Evolutionary conservation across 805 yeast species (phyloP).

Genomic region (Wickerhamomyces subpelliculosus): DNA sequence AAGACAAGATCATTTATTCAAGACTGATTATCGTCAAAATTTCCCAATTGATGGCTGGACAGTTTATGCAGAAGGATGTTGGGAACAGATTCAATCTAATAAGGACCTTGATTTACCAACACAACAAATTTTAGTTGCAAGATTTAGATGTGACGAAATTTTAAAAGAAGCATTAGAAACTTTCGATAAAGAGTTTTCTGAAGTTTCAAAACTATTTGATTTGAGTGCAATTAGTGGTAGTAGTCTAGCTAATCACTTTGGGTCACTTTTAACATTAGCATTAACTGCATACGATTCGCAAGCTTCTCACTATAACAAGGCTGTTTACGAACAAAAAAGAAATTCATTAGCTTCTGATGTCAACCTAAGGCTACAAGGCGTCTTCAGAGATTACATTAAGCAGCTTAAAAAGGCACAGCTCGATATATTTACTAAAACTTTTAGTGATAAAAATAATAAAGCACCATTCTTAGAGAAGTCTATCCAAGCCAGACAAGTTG

Average conservation of each 20-base stretch:
- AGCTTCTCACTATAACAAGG: conserved; percentile 68
- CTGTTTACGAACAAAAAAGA: conserved; percentile 64
- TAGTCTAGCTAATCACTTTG: conserved; percentile 36
- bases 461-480: conserved; percentile 27
- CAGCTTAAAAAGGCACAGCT: conserved; percentile 30
- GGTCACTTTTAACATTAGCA: conserved; percentile 36
- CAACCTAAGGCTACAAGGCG: conserved; percentile 35
- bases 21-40: conserved; percentile 67
- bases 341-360: conserved; percentile 40
- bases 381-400: conserved; percentile 36
- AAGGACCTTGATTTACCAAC: conserved; percentile 95
- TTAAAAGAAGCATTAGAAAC: conserved; percentile 31
- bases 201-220: conserved; percentile 5
- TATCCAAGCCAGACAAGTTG: conserved; percentile 22
- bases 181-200: conserved; percentile 9
- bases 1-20: conserved; percentile 38
- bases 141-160: conserved; percentile 92
- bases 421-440: conserved; percentile 19
- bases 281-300: conserved; percentile 52
- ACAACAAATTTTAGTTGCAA: conserved; percentile 90
- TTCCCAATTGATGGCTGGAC: conserved; percentile 97
- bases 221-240: conserved; percentile 12
- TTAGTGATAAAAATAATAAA: conserved; percentile 23
- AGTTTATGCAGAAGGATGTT: conserved; percentile 79
- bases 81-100: conserved; percentile 91